Percentiles rank a stretch among this genome's conserved stretches.
phyloP scores from a whole-genome alignment of 2,329 filamentous ascomycete species.

The Neopestalotiopsis rosae region DNA sequence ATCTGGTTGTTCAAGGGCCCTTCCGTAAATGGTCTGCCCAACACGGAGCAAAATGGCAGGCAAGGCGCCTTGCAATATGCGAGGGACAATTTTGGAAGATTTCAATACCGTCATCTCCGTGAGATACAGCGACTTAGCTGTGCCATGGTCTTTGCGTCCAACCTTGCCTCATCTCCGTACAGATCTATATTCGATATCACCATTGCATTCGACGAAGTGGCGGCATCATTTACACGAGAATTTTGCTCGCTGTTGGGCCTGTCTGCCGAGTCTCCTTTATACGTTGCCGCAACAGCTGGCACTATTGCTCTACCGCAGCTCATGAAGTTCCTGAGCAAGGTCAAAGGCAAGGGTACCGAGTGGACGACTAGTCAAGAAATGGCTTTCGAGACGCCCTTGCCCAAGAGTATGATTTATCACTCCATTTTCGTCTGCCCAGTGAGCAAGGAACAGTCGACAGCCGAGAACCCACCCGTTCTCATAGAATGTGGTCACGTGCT shows the following conservation, averaged over 20 bases:
- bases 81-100: constrained; percentile 72
- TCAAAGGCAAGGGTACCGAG: constrained; percentile 87
- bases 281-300: constrained; percentile 90
- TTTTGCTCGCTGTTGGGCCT: constrained; percentile 92
- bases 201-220: constrained; percentile 81
- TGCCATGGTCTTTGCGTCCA: constrained; percentile 79
- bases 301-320: constrained; percentile 89
- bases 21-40: constrained; percentile 58
- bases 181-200: constrained; percentile 75
- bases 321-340: constrained; percentile 85
- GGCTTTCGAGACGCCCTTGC: constrained; percentile 74
- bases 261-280: constrained; percentile 89
- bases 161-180: constrained; percentile 81
- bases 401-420: constrained; percentile 76
- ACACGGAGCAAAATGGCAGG: constrained; percentile 57
- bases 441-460: constrained; percentile 93
- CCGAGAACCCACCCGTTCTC: constrained; percentile 94
- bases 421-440: constrained; percentile 98
- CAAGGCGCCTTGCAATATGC: constrained; percentile 78
- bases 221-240: constrained; percentile 87
- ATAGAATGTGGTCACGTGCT: constrained; percentile 95
- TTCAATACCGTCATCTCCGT: constrained; percentile 74
- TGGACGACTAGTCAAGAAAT: constrained; percentile 94
- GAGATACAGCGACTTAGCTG: constrained; percentile 84
- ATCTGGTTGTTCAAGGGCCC: constrained; percentile 82